Evolutionary conservation across 495 filamentous ascomycete species (phyloP).

Genomic region (Neurospora tetrasperma): DNA sequence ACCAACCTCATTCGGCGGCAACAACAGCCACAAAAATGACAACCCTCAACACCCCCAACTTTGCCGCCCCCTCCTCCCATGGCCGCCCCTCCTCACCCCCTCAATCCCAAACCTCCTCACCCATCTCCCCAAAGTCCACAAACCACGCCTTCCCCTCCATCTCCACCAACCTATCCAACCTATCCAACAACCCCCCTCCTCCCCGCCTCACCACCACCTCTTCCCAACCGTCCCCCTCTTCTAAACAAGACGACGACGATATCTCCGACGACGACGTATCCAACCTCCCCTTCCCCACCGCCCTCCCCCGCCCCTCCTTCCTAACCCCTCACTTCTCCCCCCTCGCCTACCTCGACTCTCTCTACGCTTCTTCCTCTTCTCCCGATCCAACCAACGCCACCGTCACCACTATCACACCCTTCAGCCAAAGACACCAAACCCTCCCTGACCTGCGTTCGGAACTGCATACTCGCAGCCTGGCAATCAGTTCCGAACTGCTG

Average conservation of each 20-base stretch:
- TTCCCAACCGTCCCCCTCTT: neutral
- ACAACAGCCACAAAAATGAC: neutral
- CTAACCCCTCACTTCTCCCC: constrained; percentile 71
- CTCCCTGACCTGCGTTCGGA: constrained; percentile 89
- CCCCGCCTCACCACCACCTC: constrained; percentile 5
- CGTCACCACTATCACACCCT: constrained; percentile 41
- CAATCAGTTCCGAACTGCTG: constrained; percentile 72
- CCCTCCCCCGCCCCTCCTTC: constrained; percentile 64
- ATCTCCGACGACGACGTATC: constrained; percentile 37
- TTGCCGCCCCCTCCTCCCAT: constrained; percentile 18
- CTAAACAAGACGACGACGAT: constrained; percentile 29
- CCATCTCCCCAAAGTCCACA: constrained; percentile 19
- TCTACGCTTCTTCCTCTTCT: neutral
- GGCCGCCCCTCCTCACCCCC: constrained; percentile 18
- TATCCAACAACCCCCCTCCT: constrained; percentile 17
- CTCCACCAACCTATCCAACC: constrained; percentile 30
- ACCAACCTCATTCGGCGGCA: neutral
- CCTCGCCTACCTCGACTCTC: constrained; percentile 52
- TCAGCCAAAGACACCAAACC: constrained; percentile 60
- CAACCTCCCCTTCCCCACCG: constrained; percentile 72
- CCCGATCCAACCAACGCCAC: constrained; percentile 13
- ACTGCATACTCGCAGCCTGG: constrained; percentile 61
- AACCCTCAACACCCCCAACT: neutral
- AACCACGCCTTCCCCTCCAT: neutral
- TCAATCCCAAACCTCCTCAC: constrained; percentile 22